Base-by-base conservation (phyloP, 148 eudicot genomes). In the Diospyros lotus region DNA sequence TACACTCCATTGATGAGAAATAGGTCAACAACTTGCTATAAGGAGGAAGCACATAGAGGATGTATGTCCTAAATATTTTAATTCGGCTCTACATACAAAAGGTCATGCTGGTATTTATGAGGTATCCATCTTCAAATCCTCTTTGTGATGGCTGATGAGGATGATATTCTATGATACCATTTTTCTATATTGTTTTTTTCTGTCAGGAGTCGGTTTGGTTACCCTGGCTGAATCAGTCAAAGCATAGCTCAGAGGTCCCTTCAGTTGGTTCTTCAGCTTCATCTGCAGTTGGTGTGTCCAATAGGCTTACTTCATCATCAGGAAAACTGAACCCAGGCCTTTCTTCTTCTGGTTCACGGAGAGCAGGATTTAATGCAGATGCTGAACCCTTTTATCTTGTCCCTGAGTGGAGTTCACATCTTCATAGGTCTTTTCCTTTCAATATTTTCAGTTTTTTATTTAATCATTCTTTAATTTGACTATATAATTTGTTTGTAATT, bases 181-280 rank as follows among this genome's bases (percentile, higher is more conserved):
- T 46, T 69, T 51, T 70, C 6, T 52, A 12, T 48, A 13, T 51
- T 66, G 41, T 58, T 43, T 64, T 59, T 69, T 69, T 41, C 69
- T 68, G 75, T 65, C 80, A 95, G 98, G 97, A 92, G 85, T 95
- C 92, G 84, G 93, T 88, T 74, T 86, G 97, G 65, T 87, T 92
- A 71, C 96, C 98, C 13, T 91, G 94, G 88, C 94, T 89, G 78
- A 95, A 88, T 79, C 96, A 88, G 71, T 75, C 97, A 6, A 82
- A 73, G 76, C 93, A 83, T 78, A 88, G 77, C 72, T 79, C 88
- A 71, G 87, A 81, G 76, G 73, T 86, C 76, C 67, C 77, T 10
- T 74, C 86, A 41, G 78, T 81, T 81, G 89, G 80, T 45, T 85
- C 88, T 76, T 68, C 87, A 18, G 76, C 88, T 81, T 75, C 93